Conservation (phyloP, 179 eudicot genomes). For the Beta corolliflora region DNA sequence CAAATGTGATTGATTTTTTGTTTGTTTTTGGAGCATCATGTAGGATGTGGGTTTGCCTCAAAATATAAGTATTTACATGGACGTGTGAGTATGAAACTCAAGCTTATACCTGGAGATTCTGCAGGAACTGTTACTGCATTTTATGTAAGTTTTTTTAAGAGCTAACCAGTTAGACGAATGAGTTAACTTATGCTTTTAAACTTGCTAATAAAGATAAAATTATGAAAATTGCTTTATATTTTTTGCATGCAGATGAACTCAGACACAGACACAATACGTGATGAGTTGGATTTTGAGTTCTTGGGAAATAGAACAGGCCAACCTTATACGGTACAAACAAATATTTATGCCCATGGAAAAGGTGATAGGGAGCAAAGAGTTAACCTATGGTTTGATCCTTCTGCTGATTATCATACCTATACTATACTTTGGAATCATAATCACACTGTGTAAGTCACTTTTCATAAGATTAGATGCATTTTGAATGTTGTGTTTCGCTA, state of each 20-base stretch:
- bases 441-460: slow-evolving; percentile 49
- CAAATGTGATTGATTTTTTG: not conserved
- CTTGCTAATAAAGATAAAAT: too few relatives aligned
- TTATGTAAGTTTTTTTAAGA: slow-evolving; percentile 43
- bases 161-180: too few relatives aligned
- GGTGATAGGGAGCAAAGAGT: slow-evolving; percentile 70
- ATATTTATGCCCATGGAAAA: slow-evolving; percentile 61
- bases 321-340: slow-evolving; percentile 78
- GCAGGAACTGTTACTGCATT: slow-evolving; percentile 91
- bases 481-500: too few relatives aligned
- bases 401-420: slow-evolving; percentile 56
- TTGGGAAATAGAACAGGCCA: slow-evolving; percentile 73
- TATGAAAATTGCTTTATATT: too few relatives aligned
- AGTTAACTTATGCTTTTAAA: too few relatives aligned
- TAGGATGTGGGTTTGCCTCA: slow-evolving; percentile 84
- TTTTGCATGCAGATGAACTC: slow-evolving; percentile 57
- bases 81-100: slow-evolving; percentile 75
- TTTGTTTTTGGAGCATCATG: not conserved
- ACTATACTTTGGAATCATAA: slow-evolving; percentile 58
- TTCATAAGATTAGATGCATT: too few relatives aligned
- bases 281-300: slow-evolving; percentile 80
- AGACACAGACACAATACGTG: slow-evolving; percentile 57
- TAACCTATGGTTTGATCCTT: slow-evolving; percentile 85
- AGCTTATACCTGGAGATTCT: slow-evolving; percentile 78
- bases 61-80: slow-evolving; percentile 62